Conservation (phyloP, 2,329 filamentous ascomycete species). For the Penicillium thymicola region DNA sequence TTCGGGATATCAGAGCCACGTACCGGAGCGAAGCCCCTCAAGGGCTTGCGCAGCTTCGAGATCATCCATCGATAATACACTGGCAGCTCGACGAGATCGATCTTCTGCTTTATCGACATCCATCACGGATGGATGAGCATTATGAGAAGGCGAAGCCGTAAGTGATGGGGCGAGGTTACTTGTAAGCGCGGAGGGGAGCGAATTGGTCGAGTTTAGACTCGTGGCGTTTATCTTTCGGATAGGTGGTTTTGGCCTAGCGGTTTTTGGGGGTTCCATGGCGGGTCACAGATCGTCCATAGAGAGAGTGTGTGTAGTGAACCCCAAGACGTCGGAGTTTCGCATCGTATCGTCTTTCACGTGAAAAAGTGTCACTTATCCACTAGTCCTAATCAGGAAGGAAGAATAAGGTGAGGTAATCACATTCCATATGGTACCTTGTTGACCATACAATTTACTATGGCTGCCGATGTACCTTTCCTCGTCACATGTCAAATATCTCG, state of each 20-base stretch:
- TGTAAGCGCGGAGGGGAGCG: slow-evolving; percentile 7
- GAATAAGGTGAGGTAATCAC: slow-evolving; percentile 4
- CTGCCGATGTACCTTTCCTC: background rate
- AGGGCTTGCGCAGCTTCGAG: slow-evolving; percentile 68
- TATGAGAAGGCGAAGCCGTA: slow-evolving; percentile 17
- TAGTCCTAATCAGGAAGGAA: slow-evolving; percentile 2
- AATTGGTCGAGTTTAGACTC: slow-evolving; percentile 13
- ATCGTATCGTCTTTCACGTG: slow-evolving; percentile 9
- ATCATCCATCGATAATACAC: slow-evolving; percentile 49
- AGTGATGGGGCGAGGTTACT: slow-evolving; percentile 2
- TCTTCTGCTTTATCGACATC: slow-evolving; percentile 33
- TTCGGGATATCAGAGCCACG: slow-evolving; percentile 21
- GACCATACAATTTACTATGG: slow-evolving; percentile 1
- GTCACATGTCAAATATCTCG: slow-evolving; percentile 8
- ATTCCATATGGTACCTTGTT: background rate
- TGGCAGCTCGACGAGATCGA: slow-evolving; percentile 43
- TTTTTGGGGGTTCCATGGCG: slow-evolving; percentile 13
- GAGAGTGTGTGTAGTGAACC: background rate
- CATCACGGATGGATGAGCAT: slow-evolving; percentile 36
- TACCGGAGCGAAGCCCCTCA: slow-evolving; percentile 71
- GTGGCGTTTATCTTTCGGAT: slow-evolving; percentile 6
- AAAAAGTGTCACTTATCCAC: slow-evolving; percentile 4
- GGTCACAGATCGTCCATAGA: slow-evolving; percentile 6
- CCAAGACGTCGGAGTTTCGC: slow-evolving; percentile 4
- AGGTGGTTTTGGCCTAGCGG: background rate